Base-by-base conservation (phyloP, 2,329 filamentous ascomycete genomes). In the Alternaria ventricosa region DNA sequence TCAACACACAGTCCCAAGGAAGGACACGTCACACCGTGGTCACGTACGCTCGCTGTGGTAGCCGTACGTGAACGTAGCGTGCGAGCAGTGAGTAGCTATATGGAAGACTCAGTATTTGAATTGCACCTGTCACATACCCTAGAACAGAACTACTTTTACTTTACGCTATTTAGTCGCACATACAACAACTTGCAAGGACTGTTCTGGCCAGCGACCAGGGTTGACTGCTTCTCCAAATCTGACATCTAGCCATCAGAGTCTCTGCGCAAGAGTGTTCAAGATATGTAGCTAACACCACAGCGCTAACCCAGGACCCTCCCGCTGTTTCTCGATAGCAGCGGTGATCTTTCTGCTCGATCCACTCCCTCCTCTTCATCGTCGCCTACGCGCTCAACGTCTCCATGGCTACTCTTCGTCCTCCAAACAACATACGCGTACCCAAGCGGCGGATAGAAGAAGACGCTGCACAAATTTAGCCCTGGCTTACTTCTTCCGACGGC, bases 41-140 rank as follows among this genome's bases (percentile, higher is more conserved):
- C 49, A 36, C 13, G 20, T 33, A 36, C 30, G 30, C 49, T 25
- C 11, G 49, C 49, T 18, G 30, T 25, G 49, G 49, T 23, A 41
- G 49, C 20, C 43, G 18, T 45, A 45, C 4, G n/a, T 45, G 43
- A 45, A 45, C 6, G 18, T 18, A 45, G 20, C 49, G 13, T 53
- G 28, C 2, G 6, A 53, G 20, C 30, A 23, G 20, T 22, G 28
- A 53, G 20, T 36, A 23, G 49, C 5, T 28, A 53, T 30, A 41
- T 84, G 94, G 47, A 0, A 94, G 94, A 50, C 93, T 25, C 49
- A 18, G 30, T 25, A 53, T 53, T 41, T 53, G 49, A 53, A 53
- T 8, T 30, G 49, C 30, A 53, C 13, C 6, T 53, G 49, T 41
- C 3, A 8, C 49, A 53, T 53, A 53, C 28, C 22, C 20, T 15